These are phyloP conservation scores for Elsinoe fawcettii DNA, from an alignment of 2,329 filamentous ascomycete species.

Conservation along the genomic window DNA sequence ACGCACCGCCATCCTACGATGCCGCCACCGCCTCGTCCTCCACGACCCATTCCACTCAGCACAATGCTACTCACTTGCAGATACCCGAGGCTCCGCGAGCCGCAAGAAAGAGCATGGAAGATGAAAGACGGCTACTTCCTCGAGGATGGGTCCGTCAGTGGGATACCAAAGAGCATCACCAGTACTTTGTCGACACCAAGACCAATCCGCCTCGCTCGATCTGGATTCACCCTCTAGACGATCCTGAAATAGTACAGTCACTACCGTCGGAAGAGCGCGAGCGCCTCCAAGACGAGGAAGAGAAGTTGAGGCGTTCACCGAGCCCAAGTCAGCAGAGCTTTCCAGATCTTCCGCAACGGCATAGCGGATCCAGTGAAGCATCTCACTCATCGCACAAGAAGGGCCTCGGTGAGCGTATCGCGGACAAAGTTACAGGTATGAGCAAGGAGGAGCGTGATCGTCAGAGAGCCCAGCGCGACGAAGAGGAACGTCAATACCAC, in stretches of 20 bases:
- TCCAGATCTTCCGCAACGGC: constrained; percentile 26
- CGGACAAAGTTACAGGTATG: constrained; percentile 51
- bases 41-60: background rate
- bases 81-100: background rate
- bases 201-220: constrained; percentile 49
- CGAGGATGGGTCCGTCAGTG: constrained; percentile 51
- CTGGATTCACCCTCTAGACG: constrained; percentile 57
- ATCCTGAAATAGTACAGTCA: constrained; percentile 45
- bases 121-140: constrained; percentile 49
- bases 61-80: background rate
- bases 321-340: constrained; percentile 28
- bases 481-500: constrained; percentile 47
- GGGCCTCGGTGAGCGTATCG: constrained; percentile 48
- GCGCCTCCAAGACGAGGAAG: constrained; percentile 35
- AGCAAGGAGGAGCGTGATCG: constrained; percentile 49
- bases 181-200: constrained; percentile 56
- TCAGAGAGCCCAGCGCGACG: constrained; percentile 39
- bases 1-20: constrained; percentile 2
- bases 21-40: background rate
- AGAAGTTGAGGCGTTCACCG: constrained; percentile 26
- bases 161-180: constrained; percentile 47
- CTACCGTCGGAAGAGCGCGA: constrained; percentile 45
- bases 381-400: constrained; percentile 28
- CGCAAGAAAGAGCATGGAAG: constrained; percentile 46
- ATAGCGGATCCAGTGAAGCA: constrained; percentile 20